phyloP scores from a whole-genome alignment of 768 basidiomycete genomes.

The Tremella mesenterica region DNA sequence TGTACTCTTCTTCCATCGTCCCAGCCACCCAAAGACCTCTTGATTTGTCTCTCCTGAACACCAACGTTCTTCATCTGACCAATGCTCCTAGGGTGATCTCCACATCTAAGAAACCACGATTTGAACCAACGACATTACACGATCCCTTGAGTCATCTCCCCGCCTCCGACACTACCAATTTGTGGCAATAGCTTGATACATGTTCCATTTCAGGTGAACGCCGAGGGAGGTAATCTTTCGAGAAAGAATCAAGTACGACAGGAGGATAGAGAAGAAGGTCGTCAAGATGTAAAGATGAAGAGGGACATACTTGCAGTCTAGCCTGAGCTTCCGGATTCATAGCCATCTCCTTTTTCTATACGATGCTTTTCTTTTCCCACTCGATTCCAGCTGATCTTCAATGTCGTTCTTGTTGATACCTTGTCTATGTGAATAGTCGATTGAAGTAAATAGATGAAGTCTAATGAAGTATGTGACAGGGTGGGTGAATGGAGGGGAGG shows the following conservation, averaged over 20 bases:
- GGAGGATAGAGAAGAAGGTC: neutral
- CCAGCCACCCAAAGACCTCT: neutral
- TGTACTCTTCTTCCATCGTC: neutral
- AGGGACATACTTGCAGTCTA: neutral
- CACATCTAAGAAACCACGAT: too few species aligned
- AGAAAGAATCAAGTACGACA: neutral
- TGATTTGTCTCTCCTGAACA: neutral
- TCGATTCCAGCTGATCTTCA: neutral
- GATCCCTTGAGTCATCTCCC: too few species aligned
- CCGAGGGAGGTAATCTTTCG: too few species aligned
- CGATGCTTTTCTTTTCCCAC: too few species aligned
- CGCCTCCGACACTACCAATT: too few species aligned
- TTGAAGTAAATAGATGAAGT: neutral
- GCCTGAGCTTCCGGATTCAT: constrained; percentile 1
- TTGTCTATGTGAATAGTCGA: neutral
- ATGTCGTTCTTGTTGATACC: neutral
- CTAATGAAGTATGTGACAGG: neutral
- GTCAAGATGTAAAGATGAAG: neutral
- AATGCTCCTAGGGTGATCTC: too few species aligned
- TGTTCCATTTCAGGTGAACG: too few species aligned
- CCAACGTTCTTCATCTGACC: too few species aligned
- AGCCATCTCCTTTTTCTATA: too few species aligned
- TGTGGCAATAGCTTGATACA: too few species aligned
- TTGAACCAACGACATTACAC: too few species aligned
- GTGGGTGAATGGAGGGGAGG: neutral